Evolutionary conservation across 192 early-diverging fungal genomes (phyloP).

Genomic region (Mortierella claussenii): DNA sequence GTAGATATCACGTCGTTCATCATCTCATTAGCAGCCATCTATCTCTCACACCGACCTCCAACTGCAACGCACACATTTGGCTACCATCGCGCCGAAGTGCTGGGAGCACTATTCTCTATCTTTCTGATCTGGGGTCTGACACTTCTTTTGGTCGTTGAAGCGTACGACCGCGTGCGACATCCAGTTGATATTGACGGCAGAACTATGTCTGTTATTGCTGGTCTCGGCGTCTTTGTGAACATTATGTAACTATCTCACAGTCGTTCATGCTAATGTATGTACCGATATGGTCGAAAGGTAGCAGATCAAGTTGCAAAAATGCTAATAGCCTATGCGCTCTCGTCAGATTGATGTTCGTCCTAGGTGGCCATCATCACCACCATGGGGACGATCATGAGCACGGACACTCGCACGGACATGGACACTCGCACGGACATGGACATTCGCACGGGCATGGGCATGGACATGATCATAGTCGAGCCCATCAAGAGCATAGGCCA

Average conservation of each 20-base stretch:
- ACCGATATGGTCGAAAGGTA: neutral
- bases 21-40: constrained; percentile 49
- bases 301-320: neutral
- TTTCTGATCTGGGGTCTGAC: constrained; percentile 86
- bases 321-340: too few relatives aligned
- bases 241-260: constrained; percentile 64
- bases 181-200: constrained; percentile 73
- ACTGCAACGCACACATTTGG: constrained; percentile 74
- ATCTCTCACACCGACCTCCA: constrained; percentile 46
- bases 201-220: constrained; percentile 77
- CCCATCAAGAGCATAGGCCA: constrained; percentile 16
- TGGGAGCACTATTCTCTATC: constrained; percentile 81
- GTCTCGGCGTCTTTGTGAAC: constrained; percentile 81
- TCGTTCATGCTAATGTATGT: constrained; percentile 10
- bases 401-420: constrained; percentile 13
- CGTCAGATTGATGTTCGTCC: constrained; percentile 61
- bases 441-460: constrained; percentile 54
- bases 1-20: constrained; percentile 53
- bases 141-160: constrained; percentile 72
- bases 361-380: constrained; percentile 59
- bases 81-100: constrained; percentile 80
- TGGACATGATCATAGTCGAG: constrained; percentile 61
- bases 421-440: constrained; percentile 19
- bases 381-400: constrained; percentile 47
- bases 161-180: constrained; percentile 69